Evolutionary conservation across 2,329 filamentous ascomycete species (phyloP).

Genomic region (Curvularia spicifera): DNA sequence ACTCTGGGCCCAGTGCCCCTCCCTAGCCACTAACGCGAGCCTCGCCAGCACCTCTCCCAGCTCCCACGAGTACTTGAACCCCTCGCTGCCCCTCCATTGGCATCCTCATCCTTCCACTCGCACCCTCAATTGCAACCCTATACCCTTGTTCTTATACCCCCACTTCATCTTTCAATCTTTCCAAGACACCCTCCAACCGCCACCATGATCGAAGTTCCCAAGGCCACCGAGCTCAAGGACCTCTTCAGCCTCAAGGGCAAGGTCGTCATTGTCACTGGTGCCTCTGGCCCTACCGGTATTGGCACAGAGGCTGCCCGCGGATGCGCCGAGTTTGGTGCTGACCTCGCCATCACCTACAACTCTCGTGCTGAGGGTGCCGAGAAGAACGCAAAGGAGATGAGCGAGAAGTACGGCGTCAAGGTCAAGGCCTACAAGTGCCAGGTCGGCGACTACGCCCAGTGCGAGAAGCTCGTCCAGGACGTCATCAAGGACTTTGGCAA

Average conservation of each 20-base stretch:
- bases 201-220: constrained; percentile 58
- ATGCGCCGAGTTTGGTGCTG: constrained; percentile 68
- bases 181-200: constrained; percentile 45
- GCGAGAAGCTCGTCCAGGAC: constrained; percentile 63
- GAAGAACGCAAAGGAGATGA: constrained; percentile 69
- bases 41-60: constrained; percentile 28
- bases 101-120: constrained; percentile 14
- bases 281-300: constrained; percentile 69
- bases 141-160: background rate
- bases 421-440: constrained; percentile 72
- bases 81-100: constrained; percentile 32
- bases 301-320: constrained; percentile 71
- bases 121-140: constrained; percentile 23
- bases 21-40: constrained; percentile 36
- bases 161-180: constrained; percentile 6
- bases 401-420: constrained; percentile 67
- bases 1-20: constrained; percentile 36
- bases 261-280: constrained; percentile 60
- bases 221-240: constrained; percentile 64
- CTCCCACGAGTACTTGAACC: constrained; percentile 42
- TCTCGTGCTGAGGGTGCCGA: constrained; percentile 67
- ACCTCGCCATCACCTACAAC: constrained; percentile 71
- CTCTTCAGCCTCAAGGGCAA: constrained; percentile 61
- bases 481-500: constrained; percentile 73
- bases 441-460: constrained; percentile 63